Base-by-base conservation (phyloP, 179 eudicot genomes). In the Drosera spatulata region DNA sequence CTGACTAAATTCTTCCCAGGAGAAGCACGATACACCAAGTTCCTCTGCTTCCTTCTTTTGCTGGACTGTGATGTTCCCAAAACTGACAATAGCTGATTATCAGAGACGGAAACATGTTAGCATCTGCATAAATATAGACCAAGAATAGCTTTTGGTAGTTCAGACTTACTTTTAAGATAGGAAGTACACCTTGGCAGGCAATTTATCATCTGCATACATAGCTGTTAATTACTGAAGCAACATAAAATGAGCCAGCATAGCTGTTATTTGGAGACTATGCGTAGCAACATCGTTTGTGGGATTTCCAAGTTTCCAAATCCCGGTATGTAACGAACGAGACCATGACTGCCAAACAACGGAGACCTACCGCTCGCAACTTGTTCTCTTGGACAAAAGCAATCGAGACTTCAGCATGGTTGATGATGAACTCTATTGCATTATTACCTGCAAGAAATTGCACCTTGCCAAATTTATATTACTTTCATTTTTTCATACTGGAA, bases 401-500 rank as follows among this genome's bases (percentile, higher is more conserved):
- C 48, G 94, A 81, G 63, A 90, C 71, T 75, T 93, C 85, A 57
- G 99, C 97, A 73, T 93, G 99, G 70, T 93, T 93, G 61, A 93
- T 73, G 58, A 93, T 89, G 79, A 82, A 93, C 78, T 93, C 99
- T 54, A 89, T 90, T 2, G 97, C 95, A 75, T 90, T 82, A 49
- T 88, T 73, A 72, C 97, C 99, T 93, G 80, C 67, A 61, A 55
- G 59, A 3, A 54, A 59, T 59, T 45, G 67, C 10, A 46, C 63
- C 48, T 22, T 37, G 12, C 9, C 40, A 15, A 12, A 7, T 40
- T 44, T 10, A 45, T 22, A 22, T 22, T 22, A 22, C 33, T 22
- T 0, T 22, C 33, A 22, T 22, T 22, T 22, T 22, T 22, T 22
- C 33, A 22, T 0, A 0, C 0, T 10, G 47, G 12, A 6, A 10